A percentile compares a stretch with the other conserved stretches of the same genome.
These are phyloP conservation scores for Begonia loranthoides DNA, from an alignment of 306 rosid genomes.

Conservation along the genomic window DNA sequence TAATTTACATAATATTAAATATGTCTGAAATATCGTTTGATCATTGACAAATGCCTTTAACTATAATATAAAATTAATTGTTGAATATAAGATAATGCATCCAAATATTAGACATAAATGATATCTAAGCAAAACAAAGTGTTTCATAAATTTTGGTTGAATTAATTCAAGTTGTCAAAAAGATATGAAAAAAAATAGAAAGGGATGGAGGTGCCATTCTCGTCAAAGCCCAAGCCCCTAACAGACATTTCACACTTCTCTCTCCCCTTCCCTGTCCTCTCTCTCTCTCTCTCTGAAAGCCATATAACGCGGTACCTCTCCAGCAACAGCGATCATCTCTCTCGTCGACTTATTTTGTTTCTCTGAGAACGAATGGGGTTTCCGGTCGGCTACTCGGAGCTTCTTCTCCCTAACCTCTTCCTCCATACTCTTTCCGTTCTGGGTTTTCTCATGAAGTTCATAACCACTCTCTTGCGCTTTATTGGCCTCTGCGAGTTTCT, in stretches of 20 bases:
- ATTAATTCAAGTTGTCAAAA: too few relatives aligned
- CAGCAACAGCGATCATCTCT: not conserved
- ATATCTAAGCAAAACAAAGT: too few relatives aligned
- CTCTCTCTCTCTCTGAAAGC: not conserved
- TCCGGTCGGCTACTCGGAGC: constrained; percentile 57
- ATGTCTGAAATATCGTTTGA: too few relatives aligned
- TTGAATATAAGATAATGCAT: too few relatives aligned
- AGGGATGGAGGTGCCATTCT: not conserved
- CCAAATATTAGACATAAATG: too few relatives aligned
- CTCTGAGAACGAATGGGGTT: constrained; percentile 38
- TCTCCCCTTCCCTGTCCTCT: not conserved
- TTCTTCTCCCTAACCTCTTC: constrained; percentile 47
- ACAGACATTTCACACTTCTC: not conserved
- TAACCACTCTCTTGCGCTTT: constrained; percentile 22
- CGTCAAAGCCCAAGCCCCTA: not conserved
- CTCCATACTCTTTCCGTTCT: constrained; percentile 37
- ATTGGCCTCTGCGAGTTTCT: constrained; percentile 55
- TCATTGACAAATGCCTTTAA: too few relatives aligned
- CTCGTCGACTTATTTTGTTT: not conserved
- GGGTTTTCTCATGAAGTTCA: constrained; percentile 38
- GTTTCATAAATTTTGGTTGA: too few relatives aligned
- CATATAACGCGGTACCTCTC: not conserved
- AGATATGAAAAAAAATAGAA: not conserved
- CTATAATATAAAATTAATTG: too few relatives aligned
- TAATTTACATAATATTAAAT: too few relatives aligned